Conservation (phyloP, 345 rosid genomes). For the Brassica juncea region DNA sequence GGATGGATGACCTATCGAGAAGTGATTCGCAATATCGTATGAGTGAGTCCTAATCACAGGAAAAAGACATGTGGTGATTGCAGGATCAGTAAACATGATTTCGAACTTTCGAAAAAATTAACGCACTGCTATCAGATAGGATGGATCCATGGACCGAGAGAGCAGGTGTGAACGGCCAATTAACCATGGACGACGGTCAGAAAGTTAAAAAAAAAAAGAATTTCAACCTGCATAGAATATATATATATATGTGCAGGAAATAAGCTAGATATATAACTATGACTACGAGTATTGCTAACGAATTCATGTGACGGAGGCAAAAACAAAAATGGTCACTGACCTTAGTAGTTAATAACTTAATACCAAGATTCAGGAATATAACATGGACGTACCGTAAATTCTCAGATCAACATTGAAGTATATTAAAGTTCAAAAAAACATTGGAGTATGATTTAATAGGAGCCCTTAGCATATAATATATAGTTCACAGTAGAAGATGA, state of each 20-base stretch:
- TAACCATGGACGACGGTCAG: no score
- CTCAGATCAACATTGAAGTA: not conserved
- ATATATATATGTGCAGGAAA: not conserved
- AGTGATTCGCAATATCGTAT: no score
- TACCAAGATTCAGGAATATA: not conserved
- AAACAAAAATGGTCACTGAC: not conserved
- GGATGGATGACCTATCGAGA: no score
- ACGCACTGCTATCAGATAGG: no score
- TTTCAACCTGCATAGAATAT: no score
- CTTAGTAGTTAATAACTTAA: not conserved
- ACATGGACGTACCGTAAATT: not conserved
- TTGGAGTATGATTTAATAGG: constrained; percentile 6
- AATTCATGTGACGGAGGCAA: not conserved
- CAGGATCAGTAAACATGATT: no score
- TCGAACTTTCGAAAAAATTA: no score
- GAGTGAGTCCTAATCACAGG: no score
- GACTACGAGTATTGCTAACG: not conserved
- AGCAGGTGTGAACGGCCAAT: no score
- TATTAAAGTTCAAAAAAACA: not conserved
- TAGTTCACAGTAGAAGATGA: constrained; percentile 35
- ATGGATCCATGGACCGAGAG: no score
- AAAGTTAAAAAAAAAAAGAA: no score
- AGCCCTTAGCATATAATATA: not conserved
- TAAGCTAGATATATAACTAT: not conserved
- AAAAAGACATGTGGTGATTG: no score